phyloP scores from a whole-genome alignment of 1,284 basidiomycete species.

The Fistulinella cinereoalba region DNA sequence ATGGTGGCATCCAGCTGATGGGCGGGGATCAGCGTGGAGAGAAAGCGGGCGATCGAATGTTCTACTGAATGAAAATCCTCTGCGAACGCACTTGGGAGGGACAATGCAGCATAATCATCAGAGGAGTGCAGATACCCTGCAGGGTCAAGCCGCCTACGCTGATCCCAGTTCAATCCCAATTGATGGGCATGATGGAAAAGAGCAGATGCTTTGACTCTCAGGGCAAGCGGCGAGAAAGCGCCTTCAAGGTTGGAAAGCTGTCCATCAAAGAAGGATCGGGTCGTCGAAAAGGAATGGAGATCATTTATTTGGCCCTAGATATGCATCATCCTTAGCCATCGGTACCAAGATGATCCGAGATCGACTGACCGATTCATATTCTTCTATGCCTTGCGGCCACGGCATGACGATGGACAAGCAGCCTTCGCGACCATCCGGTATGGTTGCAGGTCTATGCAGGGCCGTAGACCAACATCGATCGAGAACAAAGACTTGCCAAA shows the following conservation, averaged over 20 bases:
- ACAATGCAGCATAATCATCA: conserved; percentile 35
- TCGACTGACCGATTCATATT: conserved; percentile 53
- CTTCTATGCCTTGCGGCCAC: conserved; percentile 60
- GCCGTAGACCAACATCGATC: conserved; percentile 67
- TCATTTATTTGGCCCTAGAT: conserved; percentile 55
- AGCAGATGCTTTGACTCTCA: conserved; percentile 72
- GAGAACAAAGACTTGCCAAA: conserved; percentile 69
- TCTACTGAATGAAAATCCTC: conserved; percentile 62
- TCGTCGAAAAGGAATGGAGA: conserved; percentile 51
- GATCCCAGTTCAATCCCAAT: conserved; percentile 57
- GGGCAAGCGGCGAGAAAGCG: conserved; percentile 58
- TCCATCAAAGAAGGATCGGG: conserved; percentile 59
- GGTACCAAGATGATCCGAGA: conserved; percentile 5
- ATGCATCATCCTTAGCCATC: conserved; percentile 13
- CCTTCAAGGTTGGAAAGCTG: conserved; percentile 46
- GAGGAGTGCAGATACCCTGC: conserved; percentile 11
- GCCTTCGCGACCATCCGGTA: conserved; percentile 47
- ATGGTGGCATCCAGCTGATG: conserved; percentile 59
- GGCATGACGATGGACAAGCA: conserved; percentile 57
- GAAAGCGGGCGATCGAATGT: conserved; percentile 58
- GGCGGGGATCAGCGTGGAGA: conserved; percentile 58
- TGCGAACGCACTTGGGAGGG: conserved; percentile 45
- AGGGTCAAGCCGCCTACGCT: conserved; percentile 42
- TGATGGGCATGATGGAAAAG: conserved; percentile 65
- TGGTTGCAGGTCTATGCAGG: conserved; percentile 53